Conservation (phyloP, 441 rosid species). For the Flueggea neowawraea region DNA sequence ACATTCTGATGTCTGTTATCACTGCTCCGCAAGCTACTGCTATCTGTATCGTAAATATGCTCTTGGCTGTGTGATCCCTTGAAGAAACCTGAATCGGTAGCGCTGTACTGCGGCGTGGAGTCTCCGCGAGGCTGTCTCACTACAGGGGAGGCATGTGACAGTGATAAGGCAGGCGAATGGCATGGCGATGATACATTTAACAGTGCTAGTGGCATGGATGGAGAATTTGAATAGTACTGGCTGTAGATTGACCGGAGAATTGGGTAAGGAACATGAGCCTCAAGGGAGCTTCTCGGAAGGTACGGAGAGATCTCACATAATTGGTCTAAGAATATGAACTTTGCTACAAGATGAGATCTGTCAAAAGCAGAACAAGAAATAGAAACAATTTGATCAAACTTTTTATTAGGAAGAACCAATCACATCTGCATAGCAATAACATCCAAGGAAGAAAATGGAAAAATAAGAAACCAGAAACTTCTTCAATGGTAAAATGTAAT, state of each 20-base stretch:
- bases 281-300: slow-evolving; percentile 93
- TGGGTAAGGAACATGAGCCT: slow-evolving; percentile 76
- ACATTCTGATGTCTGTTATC: slow-evolving; percentile 56
- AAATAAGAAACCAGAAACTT: too few relatives aligned
- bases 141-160: slow-evolving; percentile 77
- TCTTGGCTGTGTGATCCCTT: slow-evolving; percentile 79
- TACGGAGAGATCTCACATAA: slow-evolving; percentile 88
- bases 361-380: background rate
- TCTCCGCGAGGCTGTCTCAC: too few relatives aligned
- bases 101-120: slow-evolving; percentile 68
- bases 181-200: slow-evolving; percentile 58
- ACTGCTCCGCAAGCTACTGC: slow-evolving; percentile 41
- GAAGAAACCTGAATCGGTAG: slow-evolving; percentile 63
- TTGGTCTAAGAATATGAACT: slow-evolving; percentile 96
- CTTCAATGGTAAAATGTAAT: too few relatives aligned
- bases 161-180: slow-evolving; percentile 78
- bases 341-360: slow-evolving; percentile 93
- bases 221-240: slow-evolving; percentile 85
- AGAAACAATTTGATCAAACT: too few relatives aligned
- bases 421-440: background rate
- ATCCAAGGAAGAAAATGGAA: background rate
- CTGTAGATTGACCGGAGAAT: slow-evolving; percentile 88
- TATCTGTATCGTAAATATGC: slow-evolving; percentile 42
- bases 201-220: slow-evolving; percentile 59
- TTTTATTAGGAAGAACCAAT: background rate